A percentile compares a stretch with the other conserved stretches of the same genome.
These are phyloP conservation scores for Xylariaceae sp. DNA, from an alignment of 2,329 filamentous ascomycete species.

Conservation along the genomic window DNA sequence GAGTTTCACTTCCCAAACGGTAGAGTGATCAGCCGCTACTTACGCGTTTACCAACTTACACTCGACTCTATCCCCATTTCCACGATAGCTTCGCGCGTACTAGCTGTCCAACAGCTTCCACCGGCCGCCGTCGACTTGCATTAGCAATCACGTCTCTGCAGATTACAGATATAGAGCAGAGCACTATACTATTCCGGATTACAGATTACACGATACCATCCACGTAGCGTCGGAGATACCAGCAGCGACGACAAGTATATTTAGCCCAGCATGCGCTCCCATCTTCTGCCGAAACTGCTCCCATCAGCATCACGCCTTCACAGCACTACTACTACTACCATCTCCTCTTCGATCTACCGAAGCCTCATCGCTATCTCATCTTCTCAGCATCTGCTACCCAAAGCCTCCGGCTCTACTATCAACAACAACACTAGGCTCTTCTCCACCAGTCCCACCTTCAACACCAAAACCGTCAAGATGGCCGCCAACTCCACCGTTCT, in stretches of 20 bases:
- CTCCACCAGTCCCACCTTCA: constrained; percentile 22
- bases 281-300: constrained; percentile 24
- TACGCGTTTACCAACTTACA: no score
- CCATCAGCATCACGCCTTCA: constrained; percentile 21
- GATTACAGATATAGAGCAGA: no score
- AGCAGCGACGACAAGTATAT: constrained; percentile 15
- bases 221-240: no score
- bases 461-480: constrained; percentile 37
- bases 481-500: constrained; percentile 39
- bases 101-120: no score
- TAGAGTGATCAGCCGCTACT: no score
- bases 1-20: no score
- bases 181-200: no score
- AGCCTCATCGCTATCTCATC: constrained; percentile 15
- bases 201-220: no score
- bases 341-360: constrained; percentile 5
- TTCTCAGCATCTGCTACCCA: constrained; percentile 6
- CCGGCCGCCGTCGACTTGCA: no score
- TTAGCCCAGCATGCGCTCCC: constrained; percentile 28
- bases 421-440: constrained; percentile 19
- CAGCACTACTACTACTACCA: neutral
- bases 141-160: no score
- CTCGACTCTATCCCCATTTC: no score
- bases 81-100: no score
- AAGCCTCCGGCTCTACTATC: constrained; percentile 14